phyloP scores from a whole-genome alignment of 495 filamentous ascomycete species.

The Letharia columbiana region DNA sequence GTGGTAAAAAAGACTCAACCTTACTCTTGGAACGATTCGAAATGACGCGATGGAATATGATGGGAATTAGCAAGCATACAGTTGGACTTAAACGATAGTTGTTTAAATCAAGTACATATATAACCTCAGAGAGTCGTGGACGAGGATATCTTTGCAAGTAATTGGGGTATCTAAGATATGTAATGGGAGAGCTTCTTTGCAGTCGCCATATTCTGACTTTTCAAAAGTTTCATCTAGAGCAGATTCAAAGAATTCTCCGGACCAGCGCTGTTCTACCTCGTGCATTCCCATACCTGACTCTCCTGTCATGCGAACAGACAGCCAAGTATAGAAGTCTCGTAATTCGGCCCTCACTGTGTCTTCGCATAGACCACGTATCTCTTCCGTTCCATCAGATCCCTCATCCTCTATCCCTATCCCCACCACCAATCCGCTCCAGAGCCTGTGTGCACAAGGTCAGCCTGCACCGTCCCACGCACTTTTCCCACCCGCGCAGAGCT shows the following conservation, averaged over 20 bases:
- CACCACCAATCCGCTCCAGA: slow-evolving; percentile 26
- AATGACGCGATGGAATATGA: neutral
- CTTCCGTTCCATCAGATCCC: neutral
- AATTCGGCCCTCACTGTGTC: neutral
- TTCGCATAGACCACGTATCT: neutral
- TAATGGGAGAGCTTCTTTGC: neutral
- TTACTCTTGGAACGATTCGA: neutral
- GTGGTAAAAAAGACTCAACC: neutral
- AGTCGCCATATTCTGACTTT: neutral
- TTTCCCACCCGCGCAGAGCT: neutral
- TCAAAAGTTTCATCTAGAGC: neutral
- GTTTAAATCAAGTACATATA: neutral
- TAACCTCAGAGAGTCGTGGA: neutral
- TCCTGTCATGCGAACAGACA: neutral
- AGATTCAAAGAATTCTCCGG: neutral
- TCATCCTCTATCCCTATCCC: slow-evolving; percentile 17
- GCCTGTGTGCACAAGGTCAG: slow-evolving; percentile 14
- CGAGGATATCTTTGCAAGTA: neutral
- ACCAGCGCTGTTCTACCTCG: neutral
- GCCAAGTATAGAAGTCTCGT: neutral
- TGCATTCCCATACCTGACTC: neutral
- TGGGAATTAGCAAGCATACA: neutral
- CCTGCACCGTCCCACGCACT: neutral
- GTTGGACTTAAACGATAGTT: neutral
- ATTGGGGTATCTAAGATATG: neutral